These are phyloP conservation scores for Peronospora farinosa DNA, from an alignment of 352 stramenopile genomes.

Conservation along the genomic window DNA sequence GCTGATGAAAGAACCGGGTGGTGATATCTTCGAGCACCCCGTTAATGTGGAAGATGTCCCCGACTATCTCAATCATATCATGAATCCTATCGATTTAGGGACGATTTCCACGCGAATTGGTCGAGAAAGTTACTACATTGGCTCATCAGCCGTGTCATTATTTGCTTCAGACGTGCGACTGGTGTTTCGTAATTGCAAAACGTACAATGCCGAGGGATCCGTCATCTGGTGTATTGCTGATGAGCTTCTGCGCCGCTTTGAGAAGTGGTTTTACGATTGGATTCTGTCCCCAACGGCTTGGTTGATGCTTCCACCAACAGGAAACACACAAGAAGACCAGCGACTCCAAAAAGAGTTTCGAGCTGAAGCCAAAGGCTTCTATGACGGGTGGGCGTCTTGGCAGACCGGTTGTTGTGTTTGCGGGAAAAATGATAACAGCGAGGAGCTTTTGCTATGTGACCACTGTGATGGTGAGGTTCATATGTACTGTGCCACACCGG, in stretches of 20 bases:
- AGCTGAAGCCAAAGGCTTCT: slow-evolving; percentile 48
- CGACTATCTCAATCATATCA: slow-evolving; percentile 84
- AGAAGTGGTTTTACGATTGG: slow-evolving; percentile 87
- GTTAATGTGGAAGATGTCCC: slow-evolving; percentile 76
- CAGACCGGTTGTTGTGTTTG: slow-evolving; percentile 74
- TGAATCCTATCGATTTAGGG: slow-evolving; percentile 85
- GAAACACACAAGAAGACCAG: slow-evolving; percentile 40
- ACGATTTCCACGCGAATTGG: slow-evolving; percentile 63
- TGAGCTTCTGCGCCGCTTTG: slow-evolving; percentile 65
- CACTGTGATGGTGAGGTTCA: slow-evolving; percentile 85
- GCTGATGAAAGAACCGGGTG: slow-evolving; percentile 73
- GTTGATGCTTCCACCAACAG: slow-evolving; percentile 59
- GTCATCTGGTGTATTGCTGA: slow-evolving; percentile 77
- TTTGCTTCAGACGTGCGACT: slow-evolving; percentile 82
- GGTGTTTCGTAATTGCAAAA: slow-evolving; percentile 85
- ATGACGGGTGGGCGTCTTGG: slow-evolving; percentile 75
- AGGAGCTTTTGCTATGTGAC: slow-evolving; percentile 78
- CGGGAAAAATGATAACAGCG: slow-evolving; percentile 63
- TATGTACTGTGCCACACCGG: slow-evolving; percentile 74
- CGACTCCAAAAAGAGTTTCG: slow-evolving; percentile 57
- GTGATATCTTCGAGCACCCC: slow-evolving; percentile 75
- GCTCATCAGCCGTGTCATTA: slow-evolving; percentile 55
- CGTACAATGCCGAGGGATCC: slow-evolving; percentile 76
- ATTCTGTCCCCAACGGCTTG: slow-evolving; percentile 69
- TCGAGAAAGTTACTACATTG: slow-evolving; percentile 79